Conservation (phyloP, 257 asterid genomes). For the Solanum virginianum region DNA sequence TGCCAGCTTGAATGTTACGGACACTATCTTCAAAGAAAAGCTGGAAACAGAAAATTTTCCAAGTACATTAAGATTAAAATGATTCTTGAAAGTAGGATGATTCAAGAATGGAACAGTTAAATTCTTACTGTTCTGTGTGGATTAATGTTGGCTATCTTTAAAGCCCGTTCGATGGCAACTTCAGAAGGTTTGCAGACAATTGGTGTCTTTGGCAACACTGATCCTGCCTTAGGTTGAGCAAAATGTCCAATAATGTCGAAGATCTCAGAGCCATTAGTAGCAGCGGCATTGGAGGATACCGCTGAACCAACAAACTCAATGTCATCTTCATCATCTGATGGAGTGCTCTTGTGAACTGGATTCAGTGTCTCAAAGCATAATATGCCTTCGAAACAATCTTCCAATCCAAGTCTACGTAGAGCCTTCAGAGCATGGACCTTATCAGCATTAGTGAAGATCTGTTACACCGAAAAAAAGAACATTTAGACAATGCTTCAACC, state of each 20-base stretch:
- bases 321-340: slow-evolving; percentile 80
- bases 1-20: slow-evolving; percentile 75
- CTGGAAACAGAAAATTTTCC: slow-evolving; percentile 20
- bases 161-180: slow-evolving; percentile 65
- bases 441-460: slow-evolving; percentile 97
- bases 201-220: slow-evolving; percentile 70
- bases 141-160: slow-evolving; percentile 62
- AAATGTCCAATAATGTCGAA: slow-evolving; percentile 78
- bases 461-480: background rate
- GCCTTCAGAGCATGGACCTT: slow-evolving; percentile 65
- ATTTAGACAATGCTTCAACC: background rate
- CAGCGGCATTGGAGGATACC: background rate
- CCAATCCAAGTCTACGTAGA: slow-evolving; percentile 57
- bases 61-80: background rate
- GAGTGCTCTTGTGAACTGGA: slow-evolving; percentile 49
- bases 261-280: slow-evolving; percentile 16
- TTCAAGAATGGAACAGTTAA: background rate
- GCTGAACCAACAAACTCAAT: slow-evolving; percentile 49
- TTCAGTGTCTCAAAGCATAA: slow-evolving; percentile 91
- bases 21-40: slow-evolving; percentile 88
- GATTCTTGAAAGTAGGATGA: background rate
- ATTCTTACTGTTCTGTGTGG: slow-evolving; percentile 68
- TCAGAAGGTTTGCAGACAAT: slow-evolving; percentile 84
- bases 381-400: slow-evolving; percentile 91
- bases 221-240: slow-evolving; percentile 34